Base-by-base conservation (phyloP, 2,329 filamentous ascomycete genomes). In the Venturiaceae sp. region DNA sequence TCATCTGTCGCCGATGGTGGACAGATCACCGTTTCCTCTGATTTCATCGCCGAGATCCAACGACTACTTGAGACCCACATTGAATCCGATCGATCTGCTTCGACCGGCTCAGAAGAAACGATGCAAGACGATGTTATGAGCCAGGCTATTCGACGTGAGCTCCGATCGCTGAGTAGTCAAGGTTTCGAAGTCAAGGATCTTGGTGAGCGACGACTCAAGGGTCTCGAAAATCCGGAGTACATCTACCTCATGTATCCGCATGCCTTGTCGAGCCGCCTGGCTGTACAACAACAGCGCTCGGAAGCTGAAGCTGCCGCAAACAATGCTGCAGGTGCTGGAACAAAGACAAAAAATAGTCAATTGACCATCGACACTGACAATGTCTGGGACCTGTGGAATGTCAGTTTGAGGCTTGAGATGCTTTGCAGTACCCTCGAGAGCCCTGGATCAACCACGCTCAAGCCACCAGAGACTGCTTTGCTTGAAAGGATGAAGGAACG, bases 141-240 rank as follows among this genome's bases (percentile, higher is more conserved):
- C n/a, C 79, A 85, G 57, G 80, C 87, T 11, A 96, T 97, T 65
- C 86, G 90, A 60, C 89, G 88, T 58, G 94, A 99, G 72, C 78
- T 99, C 21, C 84, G 90, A 54, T 88, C 89, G 30, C 80, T 99
- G 28, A 94, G 86, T 65, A 91, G 86, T 53, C 90, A 95, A 72
- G 94, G 94, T 7, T 99, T 97, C 67, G 90, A 96, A 69, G 91
- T 97, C 68, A 96, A 96, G 72, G 92, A 96, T 66, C 87, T 96
- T 70, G 94, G 94, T 53, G 92, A 97, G 72, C 87, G 87, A 64
- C 96, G 96, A 68, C 80, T 99, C 59, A 99, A 99, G 74, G 94
- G 94, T 32, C 84, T 99, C 13, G 94, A 99, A 73, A 99, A 99
- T 68, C 92, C 94, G 0, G 94, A 99, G 71, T 87, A 91, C 61